These are phyloP conservation scores for Microascus cirrosus DNA, from an alignment of 2,329 filamentous ascomycete genomes.

Conservation along the genomic window DNA sequence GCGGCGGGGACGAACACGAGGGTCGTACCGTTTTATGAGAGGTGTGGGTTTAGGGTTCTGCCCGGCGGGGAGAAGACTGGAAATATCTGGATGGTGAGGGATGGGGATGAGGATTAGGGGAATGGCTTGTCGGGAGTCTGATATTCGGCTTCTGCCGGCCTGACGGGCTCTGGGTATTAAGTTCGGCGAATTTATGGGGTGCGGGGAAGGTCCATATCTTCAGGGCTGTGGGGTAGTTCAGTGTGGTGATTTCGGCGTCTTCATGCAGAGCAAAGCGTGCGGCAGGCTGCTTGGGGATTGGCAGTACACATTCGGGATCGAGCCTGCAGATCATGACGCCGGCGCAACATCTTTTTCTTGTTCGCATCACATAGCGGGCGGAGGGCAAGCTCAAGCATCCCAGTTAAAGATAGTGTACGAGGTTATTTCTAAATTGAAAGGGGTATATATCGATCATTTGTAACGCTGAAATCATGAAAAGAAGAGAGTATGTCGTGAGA, in stretches of 20 bases:
- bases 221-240: too few relatives aligned
- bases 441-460: background rate
- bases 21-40: conserved; percentile 37
- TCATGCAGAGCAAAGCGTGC: too few relatives aligned
- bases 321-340: too few relatives aligned
- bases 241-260: too few relatives aligned
- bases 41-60: conserved; percentile 28
- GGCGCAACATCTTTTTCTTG: too few relatives aligned
- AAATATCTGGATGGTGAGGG: conserved; percentile 29
- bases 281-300: too few relatives aligned
- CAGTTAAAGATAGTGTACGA: background rate
- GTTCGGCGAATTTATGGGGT: background rate
- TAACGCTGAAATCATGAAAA: background rate
- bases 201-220: too few relatives aligned
- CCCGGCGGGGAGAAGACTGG: conserved; percentile 21
- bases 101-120: conserved; percentile 12
- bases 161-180: background rate
- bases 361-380: too few relatives aligned
- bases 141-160: too few relatives aligned
- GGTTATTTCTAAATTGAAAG: background rate
- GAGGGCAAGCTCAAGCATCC: background rate
- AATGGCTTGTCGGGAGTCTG: too few relatives aligned
- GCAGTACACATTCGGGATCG: too few relatives aligned
- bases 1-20: conserved; percentile 32
- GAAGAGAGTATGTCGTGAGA: background rate